These are phyloP conservation scores for Cutaneotrichosporon sp. DNA, from an alignment of 1,284 basidiomycete species.

Conservation along the genomic window DNA sequence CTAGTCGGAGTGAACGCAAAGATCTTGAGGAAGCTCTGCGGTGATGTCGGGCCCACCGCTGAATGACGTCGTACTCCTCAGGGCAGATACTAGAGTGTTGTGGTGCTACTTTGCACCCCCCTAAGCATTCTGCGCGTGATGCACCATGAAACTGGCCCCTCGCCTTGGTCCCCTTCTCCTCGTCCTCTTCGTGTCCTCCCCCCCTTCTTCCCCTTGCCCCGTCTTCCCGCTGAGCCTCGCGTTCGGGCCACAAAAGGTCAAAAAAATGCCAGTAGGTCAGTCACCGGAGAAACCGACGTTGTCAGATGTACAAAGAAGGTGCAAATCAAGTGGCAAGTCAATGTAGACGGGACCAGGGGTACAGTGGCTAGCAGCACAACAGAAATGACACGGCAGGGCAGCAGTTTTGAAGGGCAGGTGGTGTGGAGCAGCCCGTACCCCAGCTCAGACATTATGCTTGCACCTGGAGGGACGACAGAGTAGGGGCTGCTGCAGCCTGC, in stretches of 20 bases:
- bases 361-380: slow-evolving; percentile 1
- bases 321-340: neutral
- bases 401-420: neutral
- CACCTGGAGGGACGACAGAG: neutral
- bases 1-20: too few species aligned
- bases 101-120: neutral
- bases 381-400: neutral
- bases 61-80: neutral
- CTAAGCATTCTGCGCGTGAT: neutral
- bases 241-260: neutral
- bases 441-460: neutral
- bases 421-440: neutral
- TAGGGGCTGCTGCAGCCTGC: neutral
- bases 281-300: neutral
- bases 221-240: neutral
- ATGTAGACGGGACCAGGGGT: slow-evolving; percentile 6
- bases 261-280: neutral
- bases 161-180: neutral
- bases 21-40: neutral
- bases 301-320: slow-evolving; percentile 2
- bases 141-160: neutral
- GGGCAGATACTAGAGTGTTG: neutral
- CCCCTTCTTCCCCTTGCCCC: neutral
- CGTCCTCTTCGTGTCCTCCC: neutral
- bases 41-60: neutral